Conservation (phyloP, 106 monocot genomes). For the Hemerocallis citrina region DNA sequence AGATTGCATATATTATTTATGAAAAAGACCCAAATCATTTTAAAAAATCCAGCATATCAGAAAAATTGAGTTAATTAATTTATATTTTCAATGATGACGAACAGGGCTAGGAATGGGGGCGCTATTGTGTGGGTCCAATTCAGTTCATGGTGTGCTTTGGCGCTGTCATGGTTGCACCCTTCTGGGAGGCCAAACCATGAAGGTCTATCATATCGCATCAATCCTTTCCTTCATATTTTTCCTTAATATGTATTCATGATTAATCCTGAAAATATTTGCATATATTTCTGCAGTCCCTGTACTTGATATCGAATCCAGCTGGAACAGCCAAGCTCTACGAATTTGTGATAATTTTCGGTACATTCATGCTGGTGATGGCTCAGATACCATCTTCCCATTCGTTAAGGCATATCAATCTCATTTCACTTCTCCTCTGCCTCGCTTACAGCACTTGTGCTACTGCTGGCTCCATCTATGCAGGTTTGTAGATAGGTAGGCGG, state of each 20-base stretch:
- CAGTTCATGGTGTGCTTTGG: conserved; percentile 80
- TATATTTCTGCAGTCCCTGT: conserved; percentile 57
- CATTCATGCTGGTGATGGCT: conserved; percentile 59
- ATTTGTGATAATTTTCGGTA: conserved; percentile 69
- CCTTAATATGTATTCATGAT: not conserved
- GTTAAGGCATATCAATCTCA: conserved; percentile 67
- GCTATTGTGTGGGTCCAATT: conserved; percentile 64
- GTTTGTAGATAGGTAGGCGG: conserved; percentile 8
- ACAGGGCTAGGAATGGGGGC: conserved; percentile 49
- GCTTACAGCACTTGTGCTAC: conserved; percentile 73
- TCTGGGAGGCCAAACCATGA: conserved; percentile 76
- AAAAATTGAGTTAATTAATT: too few relatives aligned
- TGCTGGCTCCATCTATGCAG: conserved; percentile 60
- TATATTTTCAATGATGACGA: too few relatives aligned
- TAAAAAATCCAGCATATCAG: too few relatives aligned
- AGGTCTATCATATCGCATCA: conserved; percentile 46
- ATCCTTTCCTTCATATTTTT: too few relatives aligned
- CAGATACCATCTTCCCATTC: conserved; percentile 94
- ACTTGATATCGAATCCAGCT: conserved; percentile 39
- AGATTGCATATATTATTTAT: too few relatives aligned
- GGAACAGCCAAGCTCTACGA: conserved; percentile 51
- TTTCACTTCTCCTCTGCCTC: conserved; percentile 67
- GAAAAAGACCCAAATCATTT: too few relatives aligned
- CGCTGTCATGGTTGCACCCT: conserved; percentile 49
- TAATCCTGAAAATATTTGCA: not conserved